These are phyloP conservation scores for Rhodotorula toruloides DNA, from an alignment of 768 basidiomycete species.

Conservation along the genomic window DNA sequence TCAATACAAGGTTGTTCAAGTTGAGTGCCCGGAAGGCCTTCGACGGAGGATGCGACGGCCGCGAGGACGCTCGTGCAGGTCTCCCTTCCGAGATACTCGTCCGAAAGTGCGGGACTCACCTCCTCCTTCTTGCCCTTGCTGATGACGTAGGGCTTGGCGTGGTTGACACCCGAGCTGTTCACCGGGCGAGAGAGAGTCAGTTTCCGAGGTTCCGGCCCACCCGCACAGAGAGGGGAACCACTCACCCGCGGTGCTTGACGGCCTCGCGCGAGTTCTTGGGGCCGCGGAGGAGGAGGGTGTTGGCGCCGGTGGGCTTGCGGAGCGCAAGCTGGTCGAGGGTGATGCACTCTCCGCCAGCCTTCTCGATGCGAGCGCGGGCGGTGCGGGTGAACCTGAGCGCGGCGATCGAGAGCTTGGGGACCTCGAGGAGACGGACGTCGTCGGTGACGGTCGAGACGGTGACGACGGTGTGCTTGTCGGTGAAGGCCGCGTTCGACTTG, in stretches of 20 bases:
- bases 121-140: constrained; percentile 85
- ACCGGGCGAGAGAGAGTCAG: neutral
- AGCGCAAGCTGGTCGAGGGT: constrained; percentile 93
- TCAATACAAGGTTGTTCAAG: too few relatives aligned
- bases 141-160: constrained; percentile 77
- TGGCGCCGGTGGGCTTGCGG: constrained; percentile 86
- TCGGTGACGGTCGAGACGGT: constrained; percentile 89
- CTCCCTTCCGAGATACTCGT: neutral
- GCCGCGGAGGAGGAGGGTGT: constrained; percentile 89
- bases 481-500: constrained; percentile 48
- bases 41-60: neutral
- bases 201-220: neutral
- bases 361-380: constrained; percentile 89
- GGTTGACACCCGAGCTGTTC: constrained; percentile 25
- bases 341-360: constrained; percentile 87
- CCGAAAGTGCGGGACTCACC: neutral
- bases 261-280: constrained; percentile 90
- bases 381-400: constrained; percentile 90
- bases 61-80: neutral
- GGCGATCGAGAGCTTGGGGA: constrained; percentile 88
- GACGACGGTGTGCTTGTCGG: constrained; percentile 77
- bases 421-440: constrained; percentile 74
- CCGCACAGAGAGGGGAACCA: neutral
- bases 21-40: too few relatives aligned
- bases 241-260: constrained; percentile 92